Percentiles rank a stretch among this genome's conserved stretches.
Evolutionary conservation across 345 rosid species (phyloP).

Genomic region (Citrus hindsii): DNA sequence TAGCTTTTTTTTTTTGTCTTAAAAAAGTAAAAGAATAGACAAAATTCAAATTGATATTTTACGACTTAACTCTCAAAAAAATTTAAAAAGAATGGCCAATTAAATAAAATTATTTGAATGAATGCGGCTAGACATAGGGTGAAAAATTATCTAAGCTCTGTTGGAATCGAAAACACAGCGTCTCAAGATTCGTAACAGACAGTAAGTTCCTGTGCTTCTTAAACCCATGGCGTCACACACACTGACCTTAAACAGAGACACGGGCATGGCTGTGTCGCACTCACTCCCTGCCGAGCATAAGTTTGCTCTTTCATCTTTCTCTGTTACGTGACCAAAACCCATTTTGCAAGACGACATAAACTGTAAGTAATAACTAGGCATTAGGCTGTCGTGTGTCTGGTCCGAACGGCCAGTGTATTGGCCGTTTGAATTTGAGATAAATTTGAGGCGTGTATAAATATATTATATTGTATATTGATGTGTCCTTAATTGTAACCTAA

Average conservation of each 20-base stretch:
- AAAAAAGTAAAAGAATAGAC: too few relatives aligned
- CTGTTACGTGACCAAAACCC: neutral
- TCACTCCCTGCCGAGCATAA: neutral
- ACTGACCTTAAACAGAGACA: neutral
- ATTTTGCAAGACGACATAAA: neutral
- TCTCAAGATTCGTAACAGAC: neutral
- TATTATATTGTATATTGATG: neutral
- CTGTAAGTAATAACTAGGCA: neutral
- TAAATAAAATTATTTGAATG: too few relatives aligned
- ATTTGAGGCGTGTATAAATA: neutral
- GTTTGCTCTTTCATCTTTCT: neutral
- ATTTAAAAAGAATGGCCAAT: accelerated
- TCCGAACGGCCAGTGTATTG: neutral
- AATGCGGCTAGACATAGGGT: accelerated
- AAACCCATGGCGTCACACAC: neutral
- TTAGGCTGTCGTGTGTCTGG: neutral
- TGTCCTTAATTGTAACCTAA: neutral
- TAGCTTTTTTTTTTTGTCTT: too few relatives aligned
- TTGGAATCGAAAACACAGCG: too few relatives aligned
- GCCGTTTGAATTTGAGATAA: neutral
- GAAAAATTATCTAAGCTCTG: too few relatives aligned
- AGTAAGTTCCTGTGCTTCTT: neutral
- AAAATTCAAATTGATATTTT: too few relatives aligned
- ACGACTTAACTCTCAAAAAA: too few relatives aligned
- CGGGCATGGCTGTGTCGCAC: neutral